Evolutionary conservation across 306 rosid genomes (phyloP).

Genomic region (Cicer pinnatifidum): DNA sequence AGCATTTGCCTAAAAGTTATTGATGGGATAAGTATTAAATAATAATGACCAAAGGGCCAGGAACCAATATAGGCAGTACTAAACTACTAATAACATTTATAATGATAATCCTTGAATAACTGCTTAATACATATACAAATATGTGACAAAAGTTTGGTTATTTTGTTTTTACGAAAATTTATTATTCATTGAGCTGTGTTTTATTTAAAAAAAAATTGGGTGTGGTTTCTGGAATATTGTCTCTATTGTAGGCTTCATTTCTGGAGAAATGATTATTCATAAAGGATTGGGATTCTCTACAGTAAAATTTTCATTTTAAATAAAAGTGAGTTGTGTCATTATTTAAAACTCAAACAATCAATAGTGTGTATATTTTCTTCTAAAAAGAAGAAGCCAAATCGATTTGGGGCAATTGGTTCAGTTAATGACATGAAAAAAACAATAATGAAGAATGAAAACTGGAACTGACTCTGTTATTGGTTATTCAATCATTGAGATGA

Average conservation of each 20-base stretch:
- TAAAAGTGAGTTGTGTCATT: neutral
- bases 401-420: conserved; percentile 27
- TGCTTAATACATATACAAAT: too few relatives aligned
- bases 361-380: neutral
- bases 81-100: neutral
- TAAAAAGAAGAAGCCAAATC: neutral
- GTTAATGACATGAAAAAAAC: conserved; percentile 34
- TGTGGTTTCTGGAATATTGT: neutral
- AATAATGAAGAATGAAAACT: conserved; percentile 23
- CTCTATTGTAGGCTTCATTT: neutral
- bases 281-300: neutral
- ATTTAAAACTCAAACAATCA: conserved; percentile 3
- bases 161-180: neutral
- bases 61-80: conserved; percentile 6
- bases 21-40: neutral
- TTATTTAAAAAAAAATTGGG: neutral
- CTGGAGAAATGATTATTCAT: conserved; percentile 21
- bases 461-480: conserved; percentile 6
- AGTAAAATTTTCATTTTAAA: neutral
- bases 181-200: neutral
- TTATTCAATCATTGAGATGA: conserved; percentile 4
- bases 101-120: neutral
- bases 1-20: too few relatives aligned
- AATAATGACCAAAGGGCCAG: conserved; percentile 13
- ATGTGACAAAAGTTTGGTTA: neutral